Percentiles rank a stretch among this genome's conserved stretches.
Conservation (phyloP, 2,329 filamentous ascomycete genomes). For the Massarina eburnea region DNA sequence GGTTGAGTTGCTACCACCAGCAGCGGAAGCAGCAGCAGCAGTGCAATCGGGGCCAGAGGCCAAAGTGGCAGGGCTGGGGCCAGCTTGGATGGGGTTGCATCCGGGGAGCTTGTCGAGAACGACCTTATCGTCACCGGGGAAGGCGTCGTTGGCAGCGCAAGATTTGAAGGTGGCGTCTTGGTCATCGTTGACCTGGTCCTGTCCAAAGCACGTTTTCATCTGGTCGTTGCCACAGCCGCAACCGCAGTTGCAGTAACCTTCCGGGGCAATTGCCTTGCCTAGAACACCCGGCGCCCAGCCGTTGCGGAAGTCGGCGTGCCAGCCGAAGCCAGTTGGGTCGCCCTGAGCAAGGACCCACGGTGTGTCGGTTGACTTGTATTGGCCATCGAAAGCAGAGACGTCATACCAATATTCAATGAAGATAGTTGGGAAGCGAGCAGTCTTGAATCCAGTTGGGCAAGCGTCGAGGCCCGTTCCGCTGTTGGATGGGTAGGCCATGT, state of each 20-base stretch:
- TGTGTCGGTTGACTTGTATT: slow-evolving; percentile 30
- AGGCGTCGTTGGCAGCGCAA: slow-evolving; percentile 26
- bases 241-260: slow-evolving; percentile 41
- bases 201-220: slow-evolving; percentile 42
- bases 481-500: slow-evolving; percentile 44
- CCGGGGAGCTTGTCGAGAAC: slow-evolving; percentile 38
- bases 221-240: slow-evolving; percentile 39
- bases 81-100: slow-evolving; percentile 43
- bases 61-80: slow-evolving; percentile 32
- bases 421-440: slow-evolving; percentile 39
- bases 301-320: slow-evolving; percentile 43
- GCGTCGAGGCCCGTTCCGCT: slow-evolving; percentile 33
- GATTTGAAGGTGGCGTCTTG: slow-evolving; percentile 26
- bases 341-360: slow-evolving; percentile 42
- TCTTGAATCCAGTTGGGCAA: slow-evolving; percentile 34
- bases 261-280: slow-evolving; percentile 34
- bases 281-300: slow-evolving; percentile 43
- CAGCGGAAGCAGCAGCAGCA: slow-evolving; percentile 16
- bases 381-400: slow-evolving; percentile 33
- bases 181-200: slow-evolving; percentile 37
- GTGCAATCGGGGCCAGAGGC: slow-evolving; percentile 30
- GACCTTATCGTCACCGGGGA: slow-evolving; percentile 14
- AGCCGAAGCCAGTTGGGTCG: slow-evolving; percentile 41
- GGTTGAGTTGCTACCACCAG: neutral
- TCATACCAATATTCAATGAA: slow-evolving; percentile 47